Conservation (phyloP, 495 filamentous ascomycete genomes). For the Beverwykella pulmonaria region DNA sequence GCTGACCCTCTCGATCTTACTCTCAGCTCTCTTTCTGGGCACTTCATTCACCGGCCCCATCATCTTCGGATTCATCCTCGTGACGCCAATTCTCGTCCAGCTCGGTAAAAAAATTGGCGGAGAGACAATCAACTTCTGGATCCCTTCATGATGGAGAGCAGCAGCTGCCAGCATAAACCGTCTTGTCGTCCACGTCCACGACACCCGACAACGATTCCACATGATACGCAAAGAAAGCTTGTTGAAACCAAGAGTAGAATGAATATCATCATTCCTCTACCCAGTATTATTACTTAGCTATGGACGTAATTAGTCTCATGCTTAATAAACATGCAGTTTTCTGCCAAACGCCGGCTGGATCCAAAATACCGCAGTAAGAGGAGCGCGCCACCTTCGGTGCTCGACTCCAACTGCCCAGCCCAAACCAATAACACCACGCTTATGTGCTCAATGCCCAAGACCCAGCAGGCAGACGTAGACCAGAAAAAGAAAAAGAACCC, state of each 20-base stretch:
- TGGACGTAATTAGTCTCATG: too few relatives aligned
- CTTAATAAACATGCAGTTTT: too few relatives aligned
- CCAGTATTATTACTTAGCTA: too few relatives aligned
- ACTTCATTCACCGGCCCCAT: constrained; percentile 38
- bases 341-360: too few relatives aligned
- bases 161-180: too few relatives aligned
- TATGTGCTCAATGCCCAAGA: background rate
- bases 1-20: constrained; percentile 29
- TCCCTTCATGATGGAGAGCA: constrained; percentile 38
- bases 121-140: constrained; percentile 23
- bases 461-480: background rate
- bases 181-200: too few relatives aligned
- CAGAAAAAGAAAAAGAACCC: background rate
- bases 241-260: too few relatives aligned
- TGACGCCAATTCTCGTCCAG: constrained; percentile 38
- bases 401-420: background rate
- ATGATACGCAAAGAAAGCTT: too few relatives aligned
- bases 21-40: constrained; percentile 47
- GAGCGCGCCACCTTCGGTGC: background rate
- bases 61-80: constrained; percentile 40
- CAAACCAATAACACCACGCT: background rate
- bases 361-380: background rate
- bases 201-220: too few relatives aligned
- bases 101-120: constrained; percentile 30
- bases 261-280: too few relatives aligned